Percentiles rank a stretch among this genome's conserved stretches.
phyloP scores from a whole-genome alignment of 2,329 filamentous ascomycete genomes.

The Penicillium sp. region DNA sequence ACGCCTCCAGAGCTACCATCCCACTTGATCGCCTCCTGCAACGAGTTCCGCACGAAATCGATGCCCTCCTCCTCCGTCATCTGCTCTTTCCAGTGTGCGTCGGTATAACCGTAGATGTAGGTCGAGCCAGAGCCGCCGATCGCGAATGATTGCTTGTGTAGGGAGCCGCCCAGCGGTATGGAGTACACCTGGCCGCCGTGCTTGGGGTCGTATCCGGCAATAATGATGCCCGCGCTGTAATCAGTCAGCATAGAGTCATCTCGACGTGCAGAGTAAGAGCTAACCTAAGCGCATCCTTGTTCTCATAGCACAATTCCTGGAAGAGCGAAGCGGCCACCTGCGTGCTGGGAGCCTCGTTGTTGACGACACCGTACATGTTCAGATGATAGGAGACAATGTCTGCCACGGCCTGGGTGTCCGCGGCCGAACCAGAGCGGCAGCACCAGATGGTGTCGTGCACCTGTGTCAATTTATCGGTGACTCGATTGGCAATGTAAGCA shows the following conservation, averaged over 20 bases:
- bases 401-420: conserved; percentile 95
- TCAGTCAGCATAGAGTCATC: background rate
- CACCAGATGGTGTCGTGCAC: conserved; percentile 99
- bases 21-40: conserved; percentile 98
- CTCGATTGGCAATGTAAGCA: conserved; percentile 97
- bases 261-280: conserved; percentile 29
- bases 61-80: conserved; percentile 94
- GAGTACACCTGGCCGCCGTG: conserved; percentile 97
- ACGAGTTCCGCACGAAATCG: conserved; percentile 84
- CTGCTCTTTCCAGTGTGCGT: conserved; percentile 89
- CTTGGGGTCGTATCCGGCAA: conserved; percentile 94
- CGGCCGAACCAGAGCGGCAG: conserved; percentile 94
- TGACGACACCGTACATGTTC: conserved; percentile 84
- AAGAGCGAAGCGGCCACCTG: conserved; percentile 94
- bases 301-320: conserved; percentile 96
- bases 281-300: conserved; percentile 90
- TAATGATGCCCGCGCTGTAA: conserved; percentile 86
- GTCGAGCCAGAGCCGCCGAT: conserved; percentile 97
- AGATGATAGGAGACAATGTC: conserved; percentile 98
- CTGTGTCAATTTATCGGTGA: conserved; percentile 98
- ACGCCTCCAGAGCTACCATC: conserved; percentile 98
- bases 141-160: conserved; percentile 95
- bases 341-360: conserved; percentile 86
- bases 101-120: conserved; percentile 99
- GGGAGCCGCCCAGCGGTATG: conserved; percentile 90